Base-by-base conservation (phyloP, 2,329 filamentous ascomycete species). In the Onygenales sp. region DNA sequence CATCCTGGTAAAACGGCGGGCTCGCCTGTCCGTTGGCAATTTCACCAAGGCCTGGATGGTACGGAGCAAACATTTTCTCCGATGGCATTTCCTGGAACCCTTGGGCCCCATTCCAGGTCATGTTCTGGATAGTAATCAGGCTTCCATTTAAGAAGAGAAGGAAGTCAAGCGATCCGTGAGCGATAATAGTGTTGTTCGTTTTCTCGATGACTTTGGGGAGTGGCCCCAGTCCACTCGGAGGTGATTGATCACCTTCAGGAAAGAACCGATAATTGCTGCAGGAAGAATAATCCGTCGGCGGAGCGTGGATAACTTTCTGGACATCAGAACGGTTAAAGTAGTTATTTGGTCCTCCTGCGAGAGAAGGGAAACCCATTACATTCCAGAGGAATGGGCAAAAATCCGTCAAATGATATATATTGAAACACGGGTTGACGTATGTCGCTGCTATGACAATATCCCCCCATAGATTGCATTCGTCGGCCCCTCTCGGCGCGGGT, bases 261-360 rank as follows among this genome's bases (percentile, higher is more conserved):
- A 72, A 63, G 57, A 77, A 79, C 11, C 79, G 75, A 49, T 70
- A 58, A 8, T 56, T 60, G n/a, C 32, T 44, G 70, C 84, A 87
- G 62, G 81, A 74, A 0, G 64, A 65, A 82, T 84, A 87, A 17
- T 76, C 67, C 27, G 74, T 63, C 3, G 71, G 57, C 1, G 82
- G 80, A 0, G 83, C 84, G 61, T 88, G 82, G 62, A 88, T 79
- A 1, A 84, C 84, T 10, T 71, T 68, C 62, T 88, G 84, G 2
- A 89, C 85, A 52, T 87, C 85, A 2, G 73, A 71, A 4, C 85
- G 81, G 70, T 88, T 80, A 68, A 88, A 87, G 73, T 88, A 86
- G 51, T 88, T 73, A 0, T 68, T 64, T 0, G 82, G 75, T 1
- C 84, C 86, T 0, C 70, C 73, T 0, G 86, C 85, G 0, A 79